phyloP scores from a whole-genome alignment of 2,329 filamentous ascomycete species.

The Thelonectria discophora region DNA sequence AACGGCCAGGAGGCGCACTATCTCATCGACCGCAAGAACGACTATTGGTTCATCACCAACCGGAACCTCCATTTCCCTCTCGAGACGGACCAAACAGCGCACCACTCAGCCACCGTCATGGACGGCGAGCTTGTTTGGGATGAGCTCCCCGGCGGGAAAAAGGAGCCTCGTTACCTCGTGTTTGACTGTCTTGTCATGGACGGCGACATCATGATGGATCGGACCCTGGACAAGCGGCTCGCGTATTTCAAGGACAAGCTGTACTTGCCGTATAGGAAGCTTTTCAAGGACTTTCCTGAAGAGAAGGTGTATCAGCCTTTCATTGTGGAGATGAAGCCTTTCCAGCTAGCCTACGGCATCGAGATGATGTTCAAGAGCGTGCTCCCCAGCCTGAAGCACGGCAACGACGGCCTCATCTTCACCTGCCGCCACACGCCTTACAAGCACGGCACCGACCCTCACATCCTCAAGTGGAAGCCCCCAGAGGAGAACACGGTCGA shows the following conservation, averaged over 20 bases:
- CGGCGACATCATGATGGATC: conserved; percentile 76
- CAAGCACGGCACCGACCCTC: conserved; percentile 86
- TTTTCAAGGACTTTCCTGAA: conserved; percentile 72
- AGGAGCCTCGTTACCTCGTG: conserved; percentile 83
- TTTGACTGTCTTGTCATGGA: conserved; percentile 93
- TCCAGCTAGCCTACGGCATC: conserved; percentile 88
- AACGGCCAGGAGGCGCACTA: conserved; percentile 76
- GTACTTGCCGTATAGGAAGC: conserved; percentile 72
- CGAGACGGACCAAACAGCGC: conserved; percentile 69
- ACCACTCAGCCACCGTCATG: conserved; percentile 82
- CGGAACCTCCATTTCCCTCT: conserved; percentile 82
- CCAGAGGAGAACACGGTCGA: conserved; percentile 95
- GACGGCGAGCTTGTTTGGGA: conserved; percentile 96
- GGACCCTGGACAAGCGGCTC: conserved; percentile 86
- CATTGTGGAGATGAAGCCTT: conserved; percentile 84
- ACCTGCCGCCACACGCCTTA: conserved; percentile 92
- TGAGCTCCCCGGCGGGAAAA: conserved; percentile 70
- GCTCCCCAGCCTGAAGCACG: conserved; percentile 84
- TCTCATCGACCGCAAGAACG: conserved; percentile 96
- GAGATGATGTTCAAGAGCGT: conserved; percentile 92
- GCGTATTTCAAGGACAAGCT: conserved; percentile 85
- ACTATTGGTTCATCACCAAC: conserved; percentile 86
- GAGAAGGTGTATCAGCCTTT: conserved; percentile 79
- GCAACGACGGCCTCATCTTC: conserved; percentile 97
- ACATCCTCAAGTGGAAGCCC: conserved; percentile 98